These are phyloP conservation scores for Sporothrix dimorphospora DNA, from an alignment of 2,329 filamentous ascomycete genomes.

Conservation along the genomic window DNA sequence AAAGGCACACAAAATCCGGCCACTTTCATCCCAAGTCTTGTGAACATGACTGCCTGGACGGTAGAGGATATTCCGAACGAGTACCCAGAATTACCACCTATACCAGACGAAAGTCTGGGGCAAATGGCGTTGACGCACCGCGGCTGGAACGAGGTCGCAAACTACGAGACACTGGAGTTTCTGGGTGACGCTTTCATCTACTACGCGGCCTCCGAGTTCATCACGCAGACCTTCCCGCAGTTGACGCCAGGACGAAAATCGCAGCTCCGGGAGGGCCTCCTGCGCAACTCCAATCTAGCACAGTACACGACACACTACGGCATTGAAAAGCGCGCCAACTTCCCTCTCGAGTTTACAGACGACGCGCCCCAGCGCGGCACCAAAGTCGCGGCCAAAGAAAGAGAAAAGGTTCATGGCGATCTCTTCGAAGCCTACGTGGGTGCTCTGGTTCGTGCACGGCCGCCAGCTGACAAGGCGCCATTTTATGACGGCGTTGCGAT, in stretches of 20 bases:
- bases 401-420: slow-evolving; percentile 77
- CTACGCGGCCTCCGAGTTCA: slow-evolving; percentile 69
- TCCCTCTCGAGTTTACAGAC: slow-evolving; percentile 53
- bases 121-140: slow-evolving; percentile 67
- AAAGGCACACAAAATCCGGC: neutral
- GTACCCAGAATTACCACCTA: slow-evolving; percentile 63
- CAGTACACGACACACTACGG: slow-evolving; percentile 71
- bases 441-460: slow-evolving; percentile 71
- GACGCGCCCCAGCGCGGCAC: slow-evolving; percentile 44
- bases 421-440: slow-evolving; percentile 91
- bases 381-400: slow-evolving; percentile 52
- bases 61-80: slow-evolving; percentile 51
- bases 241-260: slow-evolving; percentile 70
- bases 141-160: slow-evolving; percentile 50
- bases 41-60: slow-evolving; percentile 47
- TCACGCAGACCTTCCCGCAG: slow-evolving; percentile 70
- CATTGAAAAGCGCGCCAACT: slow-evolving; percentile 65
- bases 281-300: slow-evolving; percentile 79
- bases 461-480: slow-evolving; percentile 38
- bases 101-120: slow-evolving; percentile 63
- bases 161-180: slow-evolving; percentile 86
- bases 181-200: slow-evolving; percentile 84
- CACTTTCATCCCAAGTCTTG: slow-evolving; percentile 25
- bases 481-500: slow-evolving; percentile 58
- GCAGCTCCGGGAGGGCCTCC: slow-evolving; percentile 75